Evolutionary conservation across 306 rosid genomes (phyloP).

Genomic region (Styphnolobium japonicum): DNA sequence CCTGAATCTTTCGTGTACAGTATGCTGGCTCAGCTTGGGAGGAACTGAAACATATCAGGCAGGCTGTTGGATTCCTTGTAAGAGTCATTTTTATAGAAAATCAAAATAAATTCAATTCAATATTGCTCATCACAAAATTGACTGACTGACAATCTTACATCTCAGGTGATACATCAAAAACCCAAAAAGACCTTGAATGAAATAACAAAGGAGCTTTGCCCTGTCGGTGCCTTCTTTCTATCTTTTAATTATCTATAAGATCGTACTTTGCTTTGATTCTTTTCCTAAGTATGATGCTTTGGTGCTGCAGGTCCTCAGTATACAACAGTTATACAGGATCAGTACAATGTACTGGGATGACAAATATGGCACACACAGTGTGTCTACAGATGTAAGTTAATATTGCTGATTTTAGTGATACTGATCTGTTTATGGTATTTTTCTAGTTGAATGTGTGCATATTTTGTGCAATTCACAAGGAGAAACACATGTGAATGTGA

Average conservation of each 20-base stretch:
- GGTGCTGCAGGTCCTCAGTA: conserved; percentile 57
- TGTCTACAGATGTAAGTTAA: conserved; percentile 61
- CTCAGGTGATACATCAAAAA: conserved; percentile 76
- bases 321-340: conserved; percentile 71
- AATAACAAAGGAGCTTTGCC: conserved; percentile 73
- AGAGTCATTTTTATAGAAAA: conserved; percentile 20
- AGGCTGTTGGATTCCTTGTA: conserved; percentile 99
- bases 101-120: not conserved
- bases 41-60: conserved; percentile 95
- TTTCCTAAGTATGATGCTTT: not conserved
- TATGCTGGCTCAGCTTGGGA: conserved; percentile 98
- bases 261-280: not conserved
- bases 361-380: conserved; percentile 71
- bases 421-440: not conserved
- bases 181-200: conserved; percentile 70
- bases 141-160: conserved; percentile 23
- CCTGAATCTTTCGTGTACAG: conserved; percentile 48
- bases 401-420: not conserved
- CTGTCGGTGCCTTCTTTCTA: conserved; percentile 45
- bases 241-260: not conserved
- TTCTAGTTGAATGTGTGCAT: not conserved
- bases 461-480: not conserved
- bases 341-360: conserved; percentile 88
- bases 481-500: not conserved
- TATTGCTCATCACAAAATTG: not conserved